Conservation (phyloP, 2,329 filamentous ascomycete genomes). For the Cercospora sesami region DNA sequence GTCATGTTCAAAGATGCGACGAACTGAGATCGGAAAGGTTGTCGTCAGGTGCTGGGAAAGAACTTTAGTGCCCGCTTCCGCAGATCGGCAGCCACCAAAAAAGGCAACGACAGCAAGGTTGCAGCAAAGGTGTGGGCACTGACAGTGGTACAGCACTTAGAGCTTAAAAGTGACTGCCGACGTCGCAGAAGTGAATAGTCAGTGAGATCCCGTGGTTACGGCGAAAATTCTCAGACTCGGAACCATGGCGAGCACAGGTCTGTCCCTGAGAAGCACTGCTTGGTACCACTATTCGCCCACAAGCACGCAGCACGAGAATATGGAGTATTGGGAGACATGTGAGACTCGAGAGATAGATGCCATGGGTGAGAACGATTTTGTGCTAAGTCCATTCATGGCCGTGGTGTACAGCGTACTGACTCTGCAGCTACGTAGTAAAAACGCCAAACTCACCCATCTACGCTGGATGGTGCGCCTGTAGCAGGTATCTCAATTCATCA, state of each 20-base stretch:
- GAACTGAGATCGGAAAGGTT: background rate
- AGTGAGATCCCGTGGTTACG: background rate
- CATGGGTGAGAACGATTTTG: slow-evolving; percentile 21
- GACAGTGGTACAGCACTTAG: background rate
- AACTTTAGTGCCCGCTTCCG: slow-evolving; percentile 16
- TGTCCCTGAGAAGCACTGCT: background rate
- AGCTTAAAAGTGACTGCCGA: background rate
- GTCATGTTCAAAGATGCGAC: slow-evolving; percentile 26
- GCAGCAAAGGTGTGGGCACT: background rate
- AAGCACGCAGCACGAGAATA: background rate
- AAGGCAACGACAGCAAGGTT: background rate
- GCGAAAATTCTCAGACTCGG: background rate
- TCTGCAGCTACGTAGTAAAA: slow-evolving; percentile 14
- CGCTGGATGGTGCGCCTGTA: slow-evolving; percentile 24
- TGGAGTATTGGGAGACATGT: background rate
- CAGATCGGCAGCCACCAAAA: background rate
- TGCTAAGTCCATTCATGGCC: slow-evolving; percentile 23
- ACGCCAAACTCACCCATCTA: slow-evolving; percentile 17
- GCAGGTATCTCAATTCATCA: slow-evolving; percentile 20
- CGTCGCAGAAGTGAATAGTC: background rate
- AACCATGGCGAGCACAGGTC: background rate
- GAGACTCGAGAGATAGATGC: slow-evolving; percentile 4
- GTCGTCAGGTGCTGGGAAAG: slow-evolving; percentile 15
- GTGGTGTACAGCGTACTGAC: slow-evolving; percentile 16
- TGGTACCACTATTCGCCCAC: background rate